phyloP scores from a whole-genome alignment of 2,329 filamentous ascomycete species.

The Cercospora zeina region DNA sequence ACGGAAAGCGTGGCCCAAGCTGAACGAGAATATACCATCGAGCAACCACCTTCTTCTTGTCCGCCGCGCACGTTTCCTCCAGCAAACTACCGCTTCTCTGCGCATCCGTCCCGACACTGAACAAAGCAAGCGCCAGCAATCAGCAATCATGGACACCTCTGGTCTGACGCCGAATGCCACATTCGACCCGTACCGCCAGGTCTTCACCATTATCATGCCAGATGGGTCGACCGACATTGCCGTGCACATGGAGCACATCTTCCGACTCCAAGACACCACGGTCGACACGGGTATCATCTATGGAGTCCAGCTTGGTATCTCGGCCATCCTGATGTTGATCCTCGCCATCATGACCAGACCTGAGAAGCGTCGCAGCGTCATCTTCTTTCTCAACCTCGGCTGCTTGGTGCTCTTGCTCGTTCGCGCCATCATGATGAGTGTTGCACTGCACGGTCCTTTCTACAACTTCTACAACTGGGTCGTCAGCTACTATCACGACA shows the following conservation, averaged over 20 bases:
- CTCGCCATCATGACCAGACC: slow-evolving; percentile 66
- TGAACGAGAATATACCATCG: slow-evolving; percentile 18
- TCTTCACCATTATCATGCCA: slow-evolving; percentile 48
- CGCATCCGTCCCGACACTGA: slow-evolving; percentile 4
- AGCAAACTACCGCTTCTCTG: slow-evolving; percentile 20
- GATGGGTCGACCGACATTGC: slow-evolving; percentile 49
- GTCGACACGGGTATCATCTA: slow-evolving; percentile 60
- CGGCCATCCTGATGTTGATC: slow-evolving; percentile 63
- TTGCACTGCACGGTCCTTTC: slow-evolving; percentile 63
- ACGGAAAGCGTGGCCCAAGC: slow-evolving; percentile 22
- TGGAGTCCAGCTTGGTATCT: slow-evolving; percentile 69
- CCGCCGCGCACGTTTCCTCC: slow-evolving; percentile 17
- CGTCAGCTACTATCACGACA: slow-evolving; percentile 32
- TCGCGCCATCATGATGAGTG: slow-evolving; percentile 58
- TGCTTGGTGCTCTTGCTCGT: slow-evolving; percentile 62
- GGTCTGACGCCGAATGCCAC: slow-evolving; percentile 22
- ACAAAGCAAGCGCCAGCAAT: slow-evolving; percentile 21
- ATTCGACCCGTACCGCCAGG: slow-evolving; percentile 57
- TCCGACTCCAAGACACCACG: slow-evolving; percentile 51
- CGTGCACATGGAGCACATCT: slow-evolving; percentile 47
- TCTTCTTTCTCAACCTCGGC: slow-evolving; percentile 66
- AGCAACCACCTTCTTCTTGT: slow-evolving; percentile 21
- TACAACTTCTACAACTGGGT: slow-evolving; percentile 51
- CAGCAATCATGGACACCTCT: slow-evolving; percentile 2
- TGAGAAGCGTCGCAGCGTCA: slow-evolving; percentile 62